Conservation (phyloP, 2,329 filamentous ascomycete species). For the Claviceps paspali region DNA sequence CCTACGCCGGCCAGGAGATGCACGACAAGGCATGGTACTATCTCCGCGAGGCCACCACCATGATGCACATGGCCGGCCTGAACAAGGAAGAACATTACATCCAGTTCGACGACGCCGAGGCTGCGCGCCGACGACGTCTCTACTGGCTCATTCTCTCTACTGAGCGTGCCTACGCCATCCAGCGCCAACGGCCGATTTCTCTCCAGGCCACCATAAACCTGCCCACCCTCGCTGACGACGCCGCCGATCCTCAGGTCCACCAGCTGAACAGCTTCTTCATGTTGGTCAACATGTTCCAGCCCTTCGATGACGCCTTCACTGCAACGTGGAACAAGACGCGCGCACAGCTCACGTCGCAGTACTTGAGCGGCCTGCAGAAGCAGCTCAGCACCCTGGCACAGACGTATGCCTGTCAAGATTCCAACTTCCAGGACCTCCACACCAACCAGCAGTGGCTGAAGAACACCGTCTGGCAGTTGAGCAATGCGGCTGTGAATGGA, state of each 20-base stretch:
- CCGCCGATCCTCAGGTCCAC: constrained; percentile 35
- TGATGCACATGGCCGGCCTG: constrained; percentile 46
- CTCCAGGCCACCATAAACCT: constrained; percentile 53
- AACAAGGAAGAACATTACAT: constrained; percentile 48
- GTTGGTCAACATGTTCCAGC: constrained; percentile 47
- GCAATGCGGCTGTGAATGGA: constrained; percentile 31
- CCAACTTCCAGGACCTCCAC: constrained; percentile 38
- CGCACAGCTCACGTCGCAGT: constrained; percentile 38
- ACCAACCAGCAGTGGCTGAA: constrained; percentile 52
- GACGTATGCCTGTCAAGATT: constrained; percentile 35
- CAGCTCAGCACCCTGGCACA: constrained; percentile 42
- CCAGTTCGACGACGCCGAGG: constrained; percentile 42
- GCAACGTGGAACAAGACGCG: constrained; percentile 52
- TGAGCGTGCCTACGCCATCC: constrained; percentile 59
- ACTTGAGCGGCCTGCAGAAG: constrained; percentile 44
- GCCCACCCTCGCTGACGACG: constrained; percentile 47
- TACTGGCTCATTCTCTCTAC: constrained; percentile 61
- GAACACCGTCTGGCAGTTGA: constrained; percentile 48
- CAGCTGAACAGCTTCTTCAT: constrained; percentile 42
- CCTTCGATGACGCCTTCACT: constrained; percentile 50
- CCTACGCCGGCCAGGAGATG: constrained; percentile 54
- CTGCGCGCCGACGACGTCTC: constrained; percentile 47
- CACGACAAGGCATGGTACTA: constrained; percentile 70
- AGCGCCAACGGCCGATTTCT: constrained; percentile 53
- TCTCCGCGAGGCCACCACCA: constrained; percentile 59